Conservation (phyloP, 1,139 yeast genomes). For the Torulaspora pretoriensis region DNA sequence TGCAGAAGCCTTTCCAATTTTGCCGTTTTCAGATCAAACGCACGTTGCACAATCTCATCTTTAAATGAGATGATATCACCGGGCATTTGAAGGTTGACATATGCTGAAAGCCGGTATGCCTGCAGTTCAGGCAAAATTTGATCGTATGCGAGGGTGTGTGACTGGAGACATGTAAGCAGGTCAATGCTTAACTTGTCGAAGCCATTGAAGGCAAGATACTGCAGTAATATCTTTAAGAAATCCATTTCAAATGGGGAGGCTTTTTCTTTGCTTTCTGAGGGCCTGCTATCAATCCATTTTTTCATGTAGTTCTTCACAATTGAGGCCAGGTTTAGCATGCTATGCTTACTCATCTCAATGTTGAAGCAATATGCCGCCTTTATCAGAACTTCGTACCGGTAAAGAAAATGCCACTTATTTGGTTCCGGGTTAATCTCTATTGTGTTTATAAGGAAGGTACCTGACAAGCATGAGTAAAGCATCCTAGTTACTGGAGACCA, state of each 20-base stretch:
- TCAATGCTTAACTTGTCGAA: slow-evolving; percentile 35
- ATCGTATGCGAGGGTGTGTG: slow-evolving; percentile 11
- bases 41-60: neutral
- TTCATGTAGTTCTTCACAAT: slow-evolving; percentile 30
- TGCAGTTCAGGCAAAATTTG: slow-evolving; percentile 12
- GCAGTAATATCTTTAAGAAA: slow-evolving; percentile 37
- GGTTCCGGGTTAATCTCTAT: slow-evolving; percentile 20
- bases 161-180: slow-evolving; percentile 19
- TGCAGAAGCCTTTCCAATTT: slow-evolving; percentile 16
- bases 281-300: slow-evolving; percentile 30
- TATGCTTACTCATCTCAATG: slow-evolving; percentile 33
- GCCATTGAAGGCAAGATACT: slow-evolving; percentile 41
- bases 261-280: slow-evolving; percentile 10
- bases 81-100: slow-evolving; percentile 18
- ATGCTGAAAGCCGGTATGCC: slow-evolving; percentile 17
- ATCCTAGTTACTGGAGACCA: slow-evolving; percentile 22
- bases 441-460: slow-evolving; percentile 18
- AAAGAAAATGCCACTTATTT: slow-evolving; percentile 24
- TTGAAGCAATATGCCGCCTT: slow-evolving; percentile 35
- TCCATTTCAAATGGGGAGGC: slow-evolving; percentile 36
- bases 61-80: slow-evolving; percentile 6
- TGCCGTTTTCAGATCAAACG: slow-evolving; percentile 7
- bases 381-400: slow-evolving; percentile 32
- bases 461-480: slow-evolving; percentile 26
- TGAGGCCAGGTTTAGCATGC: slow-evolving; percentile 29